Percentiles rank a stretch among this genome's conserved stretches.
Conservation (phyloP, 192 early-diverging fungal species). For the Rhizoclosmatium globosum region DNA sequence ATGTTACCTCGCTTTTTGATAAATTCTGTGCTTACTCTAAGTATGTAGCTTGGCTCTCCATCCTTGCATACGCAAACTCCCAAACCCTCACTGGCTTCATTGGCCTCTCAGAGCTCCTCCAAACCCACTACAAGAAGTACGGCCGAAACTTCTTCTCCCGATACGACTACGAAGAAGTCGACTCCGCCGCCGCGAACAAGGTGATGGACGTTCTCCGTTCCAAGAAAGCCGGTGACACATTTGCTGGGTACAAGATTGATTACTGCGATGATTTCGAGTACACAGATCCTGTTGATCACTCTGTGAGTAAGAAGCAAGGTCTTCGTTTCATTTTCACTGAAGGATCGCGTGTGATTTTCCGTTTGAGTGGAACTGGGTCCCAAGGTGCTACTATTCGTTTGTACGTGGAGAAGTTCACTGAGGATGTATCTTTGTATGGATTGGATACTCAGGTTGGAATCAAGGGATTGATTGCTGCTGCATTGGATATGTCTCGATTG, state of each 20-base stretch:
- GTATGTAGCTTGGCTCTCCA: conserved; percentile 87
- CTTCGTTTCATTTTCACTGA: conserved; percentile 91
- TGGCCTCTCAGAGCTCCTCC: conserved; percentile 81
- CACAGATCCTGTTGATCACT: conserved; percentile 90
- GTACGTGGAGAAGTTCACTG: conserved; percentile 92
- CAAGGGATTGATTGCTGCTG: conserved; percentile 85
- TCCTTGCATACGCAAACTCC: conserved; percentile 80
- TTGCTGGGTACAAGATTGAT: conserved; percentile 73
- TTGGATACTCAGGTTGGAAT: conserved; percentile 85
- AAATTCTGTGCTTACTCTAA: neutral
- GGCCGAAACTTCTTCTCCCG: conserved; percentile 96
- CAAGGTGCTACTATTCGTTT: conserved; percentile 96
- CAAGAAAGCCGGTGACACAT: conserved; percentile 66
- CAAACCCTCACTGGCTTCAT: conserved; percentile 48
- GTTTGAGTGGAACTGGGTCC: conserved; percentile 92
- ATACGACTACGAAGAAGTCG: conserved; percentile 98
- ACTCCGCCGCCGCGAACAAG: conserved; percentile 74
- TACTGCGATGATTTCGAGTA: conserved; percentile 91
- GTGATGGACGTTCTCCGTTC: conserved; percentile 80
- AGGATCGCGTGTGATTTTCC: conserved; percentile 90
- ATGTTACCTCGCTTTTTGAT: conserved; percentile 14
- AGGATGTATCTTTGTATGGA: conserved; percentile 60
- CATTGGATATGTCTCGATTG: conserved; percentile 78
- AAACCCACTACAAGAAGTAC: conserved; percentile 80
- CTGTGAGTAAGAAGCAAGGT: conserved; percentile 86